Evolutionary conservation across 192 early-diverging fungal genomes (phyloP), one percentile per base, ranked within the genome.

Genomic region (Coemansia umbellata): DNA sequence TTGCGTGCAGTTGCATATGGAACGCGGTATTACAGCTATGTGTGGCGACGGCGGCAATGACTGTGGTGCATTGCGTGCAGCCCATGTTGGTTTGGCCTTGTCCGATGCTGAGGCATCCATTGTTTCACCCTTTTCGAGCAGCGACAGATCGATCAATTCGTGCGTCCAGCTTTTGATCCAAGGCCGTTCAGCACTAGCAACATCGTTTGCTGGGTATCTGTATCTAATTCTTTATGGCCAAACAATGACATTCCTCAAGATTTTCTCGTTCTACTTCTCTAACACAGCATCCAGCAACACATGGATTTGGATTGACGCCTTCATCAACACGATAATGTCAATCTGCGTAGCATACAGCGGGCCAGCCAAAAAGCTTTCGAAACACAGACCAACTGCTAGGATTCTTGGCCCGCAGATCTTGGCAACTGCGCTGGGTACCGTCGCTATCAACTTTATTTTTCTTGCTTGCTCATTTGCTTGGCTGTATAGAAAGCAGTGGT

Each of bases 41-140:
- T 87, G 86, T 62, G 90, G 90, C 37, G 90, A 92, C 52, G 90
- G 90, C 64, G 88, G 87, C 32, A 92, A 92, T 54, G 90, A 92
- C 58, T 86, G 85, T 50, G 87, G 86, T 19, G 88, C 90, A n/a
- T 72, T 92, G 37, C 85, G 87, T 35, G 86, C 87, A 6, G 82
- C 88, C 10, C 90, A 92, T 45, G 87, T 83, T 45, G 90, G 90
- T 37, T 62, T 92, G 30, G 90, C 90, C 2, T 69, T 92, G 23
- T 88, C 86, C 28, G 87, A 88, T 43, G 83, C 88, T 31, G 88
- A 89, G 54, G 83, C 87, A 1, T 87, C 87, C 5, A 89, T 92
- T 63, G 90, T 92, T 0, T 83, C 90, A 36, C 90, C 87, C 17
- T 92, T 92, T 63, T 80, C 82, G 32, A 82, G 84, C 22, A 74